Conservation (phyloP, 345 rosid genomes). For the Arabidopsis suecica region DNA sequence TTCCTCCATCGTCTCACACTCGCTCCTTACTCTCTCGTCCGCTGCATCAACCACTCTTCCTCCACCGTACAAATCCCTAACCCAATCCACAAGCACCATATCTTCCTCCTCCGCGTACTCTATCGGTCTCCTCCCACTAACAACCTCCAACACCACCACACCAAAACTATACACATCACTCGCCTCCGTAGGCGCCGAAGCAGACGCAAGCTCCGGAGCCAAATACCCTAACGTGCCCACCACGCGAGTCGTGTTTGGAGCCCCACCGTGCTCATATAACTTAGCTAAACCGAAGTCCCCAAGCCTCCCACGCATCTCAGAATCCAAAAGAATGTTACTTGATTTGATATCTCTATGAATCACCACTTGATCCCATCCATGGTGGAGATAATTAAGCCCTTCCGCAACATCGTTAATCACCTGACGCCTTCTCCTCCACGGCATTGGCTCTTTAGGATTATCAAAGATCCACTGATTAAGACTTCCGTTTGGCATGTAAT, state of each 20-base stretch:
- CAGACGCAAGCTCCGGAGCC: slow-evolving; percentile 78
- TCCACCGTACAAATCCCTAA: slow-evolving; percentile 61
- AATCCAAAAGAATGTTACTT: slow-evolving; percentile 75
- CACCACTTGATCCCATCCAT: slow-evolving; percentile 92
- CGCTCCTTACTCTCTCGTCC: slow-evolving; percentile 58
- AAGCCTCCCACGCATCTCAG: slow-evolving; percentile 79
- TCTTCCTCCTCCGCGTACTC: slow-evolving; percentile 60
- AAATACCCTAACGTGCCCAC: slow-evolving; percentile 90
- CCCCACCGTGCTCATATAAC: slow-evolving; percentile 74
- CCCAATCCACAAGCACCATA: slow-evolving; percentile 68
- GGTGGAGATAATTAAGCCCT: slow-evolving; percentile 82
- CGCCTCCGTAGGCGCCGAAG: slow-evolving; percentile 60
- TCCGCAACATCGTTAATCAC: slow-evolving; percentile 81
- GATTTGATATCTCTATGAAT: slow-evolving; percentile 86
- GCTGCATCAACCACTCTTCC: slow-evolving; percentile 64
- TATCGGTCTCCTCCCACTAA: slow-evolving; percentile 74
- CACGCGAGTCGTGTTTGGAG: slow-evolving; percentile 77
- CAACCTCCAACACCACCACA: slow-evolving; percentile 83
- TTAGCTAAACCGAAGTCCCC: slow-evolving; percentile 94
- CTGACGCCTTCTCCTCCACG: slow-evolving; percentile 64
- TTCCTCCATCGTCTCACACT: slow-evolving; percentile 60
- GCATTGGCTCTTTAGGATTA: slow-evolving; percentile 56
- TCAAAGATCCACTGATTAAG: slow-evolving; percentile 76
- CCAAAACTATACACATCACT: slow-evolving; percentile 92
- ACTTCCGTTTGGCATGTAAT: slow-evolving; percentile 89